Evolutionary conservation across 805 yeast species (phyloP).

Genomic region (Candida xiaguanensis): DNA sequence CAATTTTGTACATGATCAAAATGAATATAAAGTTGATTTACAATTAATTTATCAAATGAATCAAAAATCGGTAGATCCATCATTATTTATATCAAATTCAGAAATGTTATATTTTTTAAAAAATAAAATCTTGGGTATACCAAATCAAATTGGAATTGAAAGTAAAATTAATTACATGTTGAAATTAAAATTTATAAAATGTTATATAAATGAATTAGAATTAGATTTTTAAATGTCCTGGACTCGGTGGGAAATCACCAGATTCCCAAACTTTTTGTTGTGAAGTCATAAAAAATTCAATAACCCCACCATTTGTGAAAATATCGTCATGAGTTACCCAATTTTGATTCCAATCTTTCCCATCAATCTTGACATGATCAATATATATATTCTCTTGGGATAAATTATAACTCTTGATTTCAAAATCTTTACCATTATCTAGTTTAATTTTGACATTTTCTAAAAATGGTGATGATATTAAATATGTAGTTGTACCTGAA

Average conservation of each 20-base stretch:
- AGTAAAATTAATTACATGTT: slow-evolving; percentile 11
- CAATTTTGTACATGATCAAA: slow-evolving; percentile 2
- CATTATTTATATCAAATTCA: slow-evolving; percentile 13
- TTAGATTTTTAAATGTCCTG: slow-evolving; percentile 16
- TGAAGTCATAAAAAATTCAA: slow-evolving; percentile 17
- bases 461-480: slow-evolving; percentile 28
- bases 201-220: slow-evolving; percentile 14
- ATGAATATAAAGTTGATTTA: slow-evolving; percentile 8
- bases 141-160: slow-evolving; percentile 10
- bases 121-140: slow-evolving; percentile 11
- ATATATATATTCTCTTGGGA: slow-evolving; percentile 22
- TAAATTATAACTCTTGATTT: slow-evolving; percentile 21
- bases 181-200: slow-evolving; percentile 9
- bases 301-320: slow-evolving; percentile 23
- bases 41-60: slow-evolving; percentile 9
- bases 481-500: slow-evolving; percentile 31
- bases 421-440: slow-evolving; percentile 19
- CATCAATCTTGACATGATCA: slow-evolving; percentile 26
- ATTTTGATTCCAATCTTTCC: slow-evolving; percentile 20
- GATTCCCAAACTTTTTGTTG: slow-evolving; percentile 20
- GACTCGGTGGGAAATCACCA: slow-evolving; percentile 24
- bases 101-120: slow-evolving; percentile 13
- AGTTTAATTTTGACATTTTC: slow-evolving; percentile 18
- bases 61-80: background rate
- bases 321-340: slow-evolving; percentile 30